Percentiles rank a stretch among this genome's conserved stretches.
phyloP scores from a whole-genome alignment of 768 basidiomycete genomes.

The Amanita exitialis region DNA sequence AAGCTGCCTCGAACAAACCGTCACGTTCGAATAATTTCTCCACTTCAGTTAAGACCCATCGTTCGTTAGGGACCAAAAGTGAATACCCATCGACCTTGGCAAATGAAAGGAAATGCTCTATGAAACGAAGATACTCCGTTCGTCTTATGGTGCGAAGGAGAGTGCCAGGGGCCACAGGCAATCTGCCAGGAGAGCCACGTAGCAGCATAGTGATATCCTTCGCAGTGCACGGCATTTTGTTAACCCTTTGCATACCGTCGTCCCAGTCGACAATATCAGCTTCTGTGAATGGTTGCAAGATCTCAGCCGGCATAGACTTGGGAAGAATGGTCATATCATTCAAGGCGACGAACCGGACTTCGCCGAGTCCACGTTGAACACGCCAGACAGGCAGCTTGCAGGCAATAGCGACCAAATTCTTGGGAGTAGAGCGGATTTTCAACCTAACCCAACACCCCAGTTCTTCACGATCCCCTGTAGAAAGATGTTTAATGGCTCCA shows the following conservation, averaged over 20 bases:
- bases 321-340: constrained; percentile 11
- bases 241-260: background rate
- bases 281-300: background rate
- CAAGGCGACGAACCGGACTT: constrained; percentile 10
- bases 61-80: constrained; percentile 24
- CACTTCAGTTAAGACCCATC: constrained; percentile 14
- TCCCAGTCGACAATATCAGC: background rate
- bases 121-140: background rate
- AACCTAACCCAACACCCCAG: constrained; percentile 24
- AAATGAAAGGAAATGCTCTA: background rate
- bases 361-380: constrained; percentile 8
- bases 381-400: constrained; percentile 25
- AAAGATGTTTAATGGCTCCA: constrained; percentile 14
- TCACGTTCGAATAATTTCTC: constrained; percentile 24
- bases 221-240: background rate
- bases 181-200: background rate
- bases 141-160: background rate
- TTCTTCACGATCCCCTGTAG: constrained; percentile 6
- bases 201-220: background rate
- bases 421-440: constrained; percentile 7
- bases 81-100: constrained; percentile 1
- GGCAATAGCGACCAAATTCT: constrained; percentile 12
- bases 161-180: too few relatives aligned
- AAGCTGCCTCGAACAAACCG: constrained; percentile 25
- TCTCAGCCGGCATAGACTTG: constrained; percentile 2